Evolutionary conservation across 2,329 filamentous ascomycete species (phyloP), one percentile per base, ranked within the genome.

Genomic region (Colletotrichum sp.): DNA sequence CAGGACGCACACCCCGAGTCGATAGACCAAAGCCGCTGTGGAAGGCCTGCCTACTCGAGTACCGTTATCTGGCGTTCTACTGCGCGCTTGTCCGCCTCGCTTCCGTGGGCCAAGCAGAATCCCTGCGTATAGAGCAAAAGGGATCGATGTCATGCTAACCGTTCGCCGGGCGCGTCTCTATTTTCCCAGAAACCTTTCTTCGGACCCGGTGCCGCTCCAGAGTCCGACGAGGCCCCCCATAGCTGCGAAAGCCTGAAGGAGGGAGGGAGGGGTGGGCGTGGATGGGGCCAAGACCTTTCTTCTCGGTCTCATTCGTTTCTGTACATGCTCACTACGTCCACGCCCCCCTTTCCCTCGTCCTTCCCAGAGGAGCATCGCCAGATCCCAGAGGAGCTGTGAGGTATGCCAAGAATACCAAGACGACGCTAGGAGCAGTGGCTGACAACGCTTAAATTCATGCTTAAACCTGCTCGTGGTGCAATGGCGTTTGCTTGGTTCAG

Each of bases 371-470:
- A 66, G 61, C 43, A 67, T 38, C 29, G 64, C 63, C 55, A 64
- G 69, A 74, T 72, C 69, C 75, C 55, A 74, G 66, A 73, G 70
- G 72, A 75, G 74, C 64, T 75, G 76, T 78, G 72, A 74, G 55
- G 68, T 76, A 77, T 82, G 84, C 84, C 84, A 86, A 86, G 84
- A 77, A 78, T 66, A 81, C 69, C 72, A 72, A 75, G 66, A 69
- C 62, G 51, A 27, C 74, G 72, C 74, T 76, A 76, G 73, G 57
- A 64, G 31, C 33, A 65, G 81, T 85, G 83, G 83, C 84, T 84
- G 82, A 82, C 82, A 85, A 86, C 84, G 84, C 84, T 86, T 86
- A 86, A 86, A 86, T 85, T 85, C 84, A 86, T 86, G 84, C 84
- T 86, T 86, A 86, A 86, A 85, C 69, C 63, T 76, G 74, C 74